A percentile compares a stretch with the other conserved stretches of the same genome.
phyloP scores from a whole-genome alignment of 2,329 filamentous ascomycete genomes.

The Domatiomyces globalis region DNA sequence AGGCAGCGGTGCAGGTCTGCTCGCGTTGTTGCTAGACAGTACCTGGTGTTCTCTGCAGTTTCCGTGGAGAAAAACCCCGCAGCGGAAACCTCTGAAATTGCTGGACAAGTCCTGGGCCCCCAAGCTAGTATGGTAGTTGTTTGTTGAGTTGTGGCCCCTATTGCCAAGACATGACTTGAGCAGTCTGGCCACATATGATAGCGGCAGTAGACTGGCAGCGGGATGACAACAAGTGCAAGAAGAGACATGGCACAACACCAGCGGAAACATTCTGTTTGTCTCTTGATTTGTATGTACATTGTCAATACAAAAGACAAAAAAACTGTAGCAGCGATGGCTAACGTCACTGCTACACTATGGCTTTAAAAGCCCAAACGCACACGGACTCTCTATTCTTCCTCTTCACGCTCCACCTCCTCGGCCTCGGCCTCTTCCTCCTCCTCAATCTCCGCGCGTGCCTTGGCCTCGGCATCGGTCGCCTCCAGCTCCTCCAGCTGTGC shows the following conservation, averaged over 20 bases:
- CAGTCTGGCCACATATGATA: no score
- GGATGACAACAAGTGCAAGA: background rate
- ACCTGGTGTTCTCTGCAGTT: no score
- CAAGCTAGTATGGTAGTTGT: no score
- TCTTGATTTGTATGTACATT: background rate
- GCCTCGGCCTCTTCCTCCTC: constrained; percentile 18
- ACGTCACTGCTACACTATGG: background rate
- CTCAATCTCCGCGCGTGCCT: constrained; percentile 15
- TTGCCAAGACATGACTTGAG: no score
- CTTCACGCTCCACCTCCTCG: constrained; percentile 8
- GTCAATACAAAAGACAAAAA: background rate
- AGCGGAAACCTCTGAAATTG: no score
- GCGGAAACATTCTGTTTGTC: background rate
- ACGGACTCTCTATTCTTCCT: constrained; percentile 3
- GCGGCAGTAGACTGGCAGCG: no score
- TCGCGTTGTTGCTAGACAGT: no score
- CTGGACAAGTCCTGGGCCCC: no score
- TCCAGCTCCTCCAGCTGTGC: constrained; percentile 34
- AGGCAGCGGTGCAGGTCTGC: no score
- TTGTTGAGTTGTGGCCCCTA: no score
- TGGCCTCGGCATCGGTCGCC: constrained; percentile 27
- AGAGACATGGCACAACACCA: background rate
- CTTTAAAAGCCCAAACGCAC: no score
- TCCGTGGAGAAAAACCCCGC: no score
- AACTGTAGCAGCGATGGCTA: background rate